Evolutionary conservation across 2,329 filamentous ascomycete species (phyloP).

Genomic region (Sphaceloma murrayae): DNA sequence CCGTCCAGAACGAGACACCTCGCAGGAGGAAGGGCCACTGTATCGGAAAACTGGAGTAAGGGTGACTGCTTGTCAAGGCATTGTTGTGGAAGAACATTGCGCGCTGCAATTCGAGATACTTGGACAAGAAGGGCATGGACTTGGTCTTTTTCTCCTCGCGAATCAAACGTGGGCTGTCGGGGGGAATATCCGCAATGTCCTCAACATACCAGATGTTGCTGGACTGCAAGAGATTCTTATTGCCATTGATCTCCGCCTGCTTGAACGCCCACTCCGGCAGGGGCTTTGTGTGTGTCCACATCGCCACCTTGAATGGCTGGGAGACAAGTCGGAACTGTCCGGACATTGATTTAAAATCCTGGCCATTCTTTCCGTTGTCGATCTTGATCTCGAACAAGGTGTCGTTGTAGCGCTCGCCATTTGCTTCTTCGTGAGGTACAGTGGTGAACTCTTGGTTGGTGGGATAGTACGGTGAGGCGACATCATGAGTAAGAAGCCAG

Average conservation of each 20-base stretch:
- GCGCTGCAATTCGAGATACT: constrained; percentile 92
- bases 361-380: constrained; percentile 68
- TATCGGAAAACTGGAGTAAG: constrained; percentile 88
- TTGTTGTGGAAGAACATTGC: constrained; percentile 99
- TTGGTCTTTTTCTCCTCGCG: constrained; percentile 74
- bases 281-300: constrained; percentile 95
- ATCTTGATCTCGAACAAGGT: constrained; percentile 89
- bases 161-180: constrained; percentile 60
- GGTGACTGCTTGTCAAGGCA: constrained; percentile 91
- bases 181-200: constrained; percentile 70
- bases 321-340: constrained; percentile 95
- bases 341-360: constrained; percentile 82
- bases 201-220: constrained; percentile 95
- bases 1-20: constrained; percentile 98
- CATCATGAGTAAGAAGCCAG: constrained; percentile 84
- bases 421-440: constrained; percentile 60
- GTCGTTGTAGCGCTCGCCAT: constrained; percentile 68
- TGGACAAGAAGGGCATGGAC: constrained; percentile 74
- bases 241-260: constrained; percentile 98
- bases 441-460: constrained; percentile 99
- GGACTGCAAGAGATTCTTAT: constrained; percentile 83
- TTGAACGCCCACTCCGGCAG: constrained; percentile 97
- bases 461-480: constrained; percentile 89
- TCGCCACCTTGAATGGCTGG: constrained; percentile 87
- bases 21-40: constrained; percentile 97